Base-by-base conservation (phyloP, 257 asterid species). In the Schizonepeta tenuifolia region DNA sequence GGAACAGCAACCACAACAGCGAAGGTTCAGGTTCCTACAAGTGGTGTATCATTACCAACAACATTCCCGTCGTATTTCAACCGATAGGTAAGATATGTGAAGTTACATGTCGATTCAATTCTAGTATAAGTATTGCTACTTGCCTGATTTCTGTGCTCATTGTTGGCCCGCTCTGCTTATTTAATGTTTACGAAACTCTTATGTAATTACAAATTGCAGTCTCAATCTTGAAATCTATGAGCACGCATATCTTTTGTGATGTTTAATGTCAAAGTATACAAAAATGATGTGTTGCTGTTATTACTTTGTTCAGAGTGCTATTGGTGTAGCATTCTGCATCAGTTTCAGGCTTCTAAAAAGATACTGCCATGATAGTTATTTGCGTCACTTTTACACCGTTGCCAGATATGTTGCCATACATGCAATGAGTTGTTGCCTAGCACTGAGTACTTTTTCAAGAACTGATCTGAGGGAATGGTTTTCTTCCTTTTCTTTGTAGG, bases 1-100 rank as follows among this genome's bases (percentile, higher is more conserved):
- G 80, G 81, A 77, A 67, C 83, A 18, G 44, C 79, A 9, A 72
- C 78, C 24, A 59, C 88, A 24, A 64, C 74, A 24, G 35, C 80
- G 17, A 82, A 76, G 68, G 78, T 76, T 74, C 81, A 76, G 68
- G 75, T 76, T 74, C 81, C 83, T 11, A 46, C 85, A 57, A 83
- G 84, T 35, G 59, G 65, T 70, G 88, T 69, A 21, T 65, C 81
- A 4, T 24, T 77, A 7, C 75, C 85, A 40, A 59, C 72, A 4
- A 20, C 81, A 26, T 80, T 60, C n/a, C 74, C 89, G 0, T 67
- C 91, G 0, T 85, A 83, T 70, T 67, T 73, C 58, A 76, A 73
- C 18, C 84, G 86, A n/a, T 90, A 88, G 89, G 87, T 81, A 67
- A 64, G 76, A 2, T 63, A 46, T 56, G 62, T 24, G 54, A 33